Evolutionary conservation across 306 rosid genomes (phyloP).

Genomic region (Psophocarpus tetragonolobus): DNA sequence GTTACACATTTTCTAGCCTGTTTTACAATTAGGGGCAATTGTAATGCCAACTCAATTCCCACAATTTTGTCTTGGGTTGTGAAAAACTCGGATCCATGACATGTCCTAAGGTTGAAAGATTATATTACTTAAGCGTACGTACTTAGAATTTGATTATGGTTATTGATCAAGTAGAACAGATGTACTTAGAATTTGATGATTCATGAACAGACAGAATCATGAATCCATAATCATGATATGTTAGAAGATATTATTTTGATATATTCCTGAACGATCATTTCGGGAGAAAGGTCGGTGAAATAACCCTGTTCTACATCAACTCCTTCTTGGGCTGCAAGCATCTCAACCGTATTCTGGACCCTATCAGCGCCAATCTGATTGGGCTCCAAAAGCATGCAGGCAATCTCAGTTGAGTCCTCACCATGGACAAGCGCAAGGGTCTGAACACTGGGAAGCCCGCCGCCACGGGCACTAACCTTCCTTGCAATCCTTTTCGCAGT

Average conservation of each 20-base stretch:
- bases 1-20: no score
- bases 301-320: slow-evolving; percentile 79
- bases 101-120: no score
- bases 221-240: slow-evolving; percentile 23
- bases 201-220: no score
- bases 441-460: slow-evolving; percentile 83
- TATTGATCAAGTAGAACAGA: no score
- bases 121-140: no score
- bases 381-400: slow-evolving; percentile 84
- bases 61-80: no score
- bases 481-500: slow-evolving; percentile 61
- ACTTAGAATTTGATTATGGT: no score
- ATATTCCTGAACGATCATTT: slow-evolving; percentile 59
- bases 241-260: slow-evolving; percentile 47
- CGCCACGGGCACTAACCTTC: slow-evolving; percentile 85
- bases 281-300: slow-evolving; percentile 78
- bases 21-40: neutral
- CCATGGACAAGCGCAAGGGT: slow-evolving; percentile 63
- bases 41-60: slow-evolving; percentile 1
- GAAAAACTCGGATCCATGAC: no score
- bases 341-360: slow-evolving; percentile 72
- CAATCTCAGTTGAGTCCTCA: slow-evolving; percentile 64
- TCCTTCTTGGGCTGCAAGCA: slow-evolving; percentile 74
- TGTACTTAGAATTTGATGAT: no score
- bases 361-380: slow-evolving; percentile 70